Evolutionary conservation across 2,329 filamentous ascomycete genomes (phyloP), one percentile per base, ranked within the genome.

Genomic region (Cercospora brassicicola): DNA sequence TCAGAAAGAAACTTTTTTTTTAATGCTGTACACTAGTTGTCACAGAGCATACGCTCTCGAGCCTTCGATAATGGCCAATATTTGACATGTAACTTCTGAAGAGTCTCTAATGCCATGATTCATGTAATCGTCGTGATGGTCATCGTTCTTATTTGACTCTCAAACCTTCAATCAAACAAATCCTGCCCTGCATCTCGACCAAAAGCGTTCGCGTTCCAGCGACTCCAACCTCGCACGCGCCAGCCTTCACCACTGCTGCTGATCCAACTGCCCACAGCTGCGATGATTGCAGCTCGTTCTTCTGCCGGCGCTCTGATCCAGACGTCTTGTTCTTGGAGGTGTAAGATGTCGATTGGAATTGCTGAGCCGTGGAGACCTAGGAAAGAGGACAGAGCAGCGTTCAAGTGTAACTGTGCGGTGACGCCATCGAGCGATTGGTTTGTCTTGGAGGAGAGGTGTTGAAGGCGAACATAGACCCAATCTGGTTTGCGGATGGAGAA

Each of bases 301-400:
- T 85, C 83, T 4, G 84, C 81, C 4, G 90, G 89, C 8, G 92
- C 77, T 18, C 91, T 83, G 60, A 93, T 77, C 89, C 90, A 92
- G 65, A 86, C 86, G 59, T 87, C 82, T 5, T 75, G 73, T 1
- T 81, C 83, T 2, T 86, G 79, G 0, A 89, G 81, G 72, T 89
- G 87, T 36, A 94, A 83, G 20, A 94, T 87, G 75, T 94, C 92
- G 65, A 93, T 76, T 0, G 89, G 81, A 3, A 94, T 88, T 10
- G 87, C 88, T 1, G 84, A 80, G 10, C 92, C 92, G 0, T 87
- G 88, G 18, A 87, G 80, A 20, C 92, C 92, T 1, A 94, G 85
- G 73, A 91, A 93, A 69, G 90, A 86, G 0, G 82, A 82, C 7
- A 94, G 81, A 0, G 91, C 89, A 0, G 85, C 78, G 1, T 85